Evolutionary conservation across 2,329 filamentous ascomycete genomes (phyloP).

Genomic region (Curvularia spicifera): DNA sequence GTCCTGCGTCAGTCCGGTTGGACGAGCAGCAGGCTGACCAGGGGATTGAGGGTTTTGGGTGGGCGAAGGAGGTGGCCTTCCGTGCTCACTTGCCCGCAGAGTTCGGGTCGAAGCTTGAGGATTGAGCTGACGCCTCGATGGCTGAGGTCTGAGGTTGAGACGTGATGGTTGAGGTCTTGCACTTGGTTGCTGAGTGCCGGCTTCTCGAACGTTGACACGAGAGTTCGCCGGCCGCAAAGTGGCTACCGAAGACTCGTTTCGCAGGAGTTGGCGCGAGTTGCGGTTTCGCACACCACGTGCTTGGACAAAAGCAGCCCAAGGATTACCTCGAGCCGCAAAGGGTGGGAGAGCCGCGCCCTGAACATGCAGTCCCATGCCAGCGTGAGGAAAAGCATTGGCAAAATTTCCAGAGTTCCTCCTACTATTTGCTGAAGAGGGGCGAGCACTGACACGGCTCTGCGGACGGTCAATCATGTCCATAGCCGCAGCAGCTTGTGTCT

Average conservation of each 20-base stretch:
- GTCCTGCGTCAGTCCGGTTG: slow-evolving; percentile 41
- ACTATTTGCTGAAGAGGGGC: slow-evolving; percentile 46
- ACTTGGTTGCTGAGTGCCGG: slow-evolving; percentile 29
- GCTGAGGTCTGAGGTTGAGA: slow-evolving; percentile 45
- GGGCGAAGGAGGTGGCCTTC: slow-evolving; percentile 40
- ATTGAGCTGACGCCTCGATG: slow-evolving; percentile 46
- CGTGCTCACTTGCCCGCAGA: slow-evolving; percentile 44
- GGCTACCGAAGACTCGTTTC: slow-evolving; percentile 50
- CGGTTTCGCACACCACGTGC: slow-evolving; percentile 32
- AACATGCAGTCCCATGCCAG: slow-evolving; percentile 44
- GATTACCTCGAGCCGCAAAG: slow-evolving; percentile 43
- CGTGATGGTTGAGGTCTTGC: slow-evolving; percentile 47
- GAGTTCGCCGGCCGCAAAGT: slow-evolving; percentile 46
- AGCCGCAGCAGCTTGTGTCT: slow-evolving; percentile 35
- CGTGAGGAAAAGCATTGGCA: slow-evolving; percentile 39
- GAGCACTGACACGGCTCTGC: slow-evolving; percentile 44
- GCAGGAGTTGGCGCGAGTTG: slow-evolving; percentile 45
- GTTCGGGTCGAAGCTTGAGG: slow-evolving; percentile 47
- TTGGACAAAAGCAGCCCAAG: slow-evolving; percentile 47
- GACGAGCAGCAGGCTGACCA: slow-evolving; percentile 28
- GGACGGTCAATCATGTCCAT: slow-evolving; percentile 49
- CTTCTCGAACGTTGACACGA: slow-evolving; percentile 45
- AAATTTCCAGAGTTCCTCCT: slow-evolving; percentile 45
- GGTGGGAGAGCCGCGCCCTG: slow-evolving; percentile 42
- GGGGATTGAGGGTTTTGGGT: slow-evolving; percentile 24